Evolutionary conservation across 2,329 filamentous ascomycete genomes (phyloP).

Genomic region (Lachnellula hyalina): DNA sequence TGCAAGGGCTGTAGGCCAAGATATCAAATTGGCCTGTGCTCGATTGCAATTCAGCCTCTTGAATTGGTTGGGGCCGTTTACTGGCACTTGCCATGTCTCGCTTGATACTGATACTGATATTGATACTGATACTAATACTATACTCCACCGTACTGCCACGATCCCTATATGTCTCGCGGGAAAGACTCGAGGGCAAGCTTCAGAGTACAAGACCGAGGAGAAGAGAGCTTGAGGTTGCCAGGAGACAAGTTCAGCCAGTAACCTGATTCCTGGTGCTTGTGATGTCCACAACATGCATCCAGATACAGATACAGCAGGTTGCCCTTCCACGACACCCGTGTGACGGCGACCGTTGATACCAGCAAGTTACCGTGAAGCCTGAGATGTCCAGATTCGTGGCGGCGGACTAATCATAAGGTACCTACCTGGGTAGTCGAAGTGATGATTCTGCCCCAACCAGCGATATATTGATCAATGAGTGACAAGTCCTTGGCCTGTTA

Average conservation of each 20-base stretch:
- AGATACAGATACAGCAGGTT: constrained; percentile 8
- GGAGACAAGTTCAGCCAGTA: background rate
- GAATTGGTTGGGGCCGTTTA: background rate
- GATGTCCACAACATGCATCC: constrained; percentile 1
- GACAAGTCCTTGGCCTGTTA: background rate
- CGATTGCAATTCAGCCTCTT: background rate
- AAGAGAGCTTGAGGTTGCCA: background rate
- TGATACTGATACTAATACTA: background rate
- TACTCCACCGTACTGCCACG: background rate
- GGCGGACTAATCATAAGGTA: background rate
- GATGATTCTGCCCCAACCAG: background rate
- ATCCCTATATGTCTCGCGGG: background rate
- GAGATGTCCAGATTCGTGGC: background rate
- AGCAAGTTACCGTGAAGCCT: background rate
- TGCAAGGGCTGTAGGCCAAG: background rate
- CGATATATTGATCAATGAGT: background rate
- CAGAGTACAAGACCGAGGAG: background rate
- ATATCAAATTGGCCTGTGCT: background rate
- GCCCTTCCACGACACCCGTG: constrained; percentile 7
- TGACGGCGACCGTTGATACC: constrained; percentile 1
- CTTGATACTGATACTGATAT: background rate
- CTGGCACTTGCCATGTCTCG: background rate
- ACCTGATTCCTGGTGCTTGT: constrained; percentile 3
- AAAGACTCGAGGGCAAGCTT: background rate
- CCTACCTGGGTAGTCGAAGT: background rate